These are phyloP conservation scores for Leucoagaricus sp. DNA, from an alignment of 1,284 basidiomycete species.

Conservation along the genomic window DNA sequence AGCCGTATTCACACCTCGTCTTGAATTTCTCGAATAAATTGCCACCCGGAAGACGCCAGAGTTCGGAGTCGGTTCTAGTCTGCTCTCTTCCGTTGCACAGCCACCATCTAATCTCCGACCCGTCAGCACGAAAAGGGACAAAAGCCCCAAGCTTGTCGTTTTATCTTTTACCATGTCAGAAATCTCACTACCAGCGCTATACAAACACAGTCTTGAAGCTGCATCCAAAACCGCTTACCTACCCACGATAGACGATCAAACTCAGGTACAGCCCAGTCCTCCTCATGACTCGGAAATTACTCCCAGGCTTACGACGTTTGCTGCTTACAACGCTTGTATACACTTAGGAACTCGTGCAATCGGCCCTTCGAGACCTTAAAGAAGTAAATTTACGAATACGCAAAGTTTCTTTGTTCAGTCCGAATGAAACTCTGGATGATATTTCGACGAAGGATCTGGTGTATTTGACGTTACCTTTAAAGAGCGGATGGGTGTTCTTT, in stretches of 20 bases:
- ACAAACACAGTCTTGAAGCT: slow-evolving; percentile 25
- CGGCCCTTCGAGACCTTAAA: slow-evolving; percentile 54
- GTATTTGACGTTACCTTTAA: slow-evolving; percentile 80
- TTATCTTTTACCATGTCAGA: slow-evolving; percentile 21
- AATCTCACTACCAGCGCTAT: slow-evolving; percentile 30
- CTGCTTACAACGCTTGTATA: not conserved
- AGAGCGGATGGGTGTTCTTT: slow-evolving; percentile 60
- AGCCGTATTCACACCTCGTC: not conserved
- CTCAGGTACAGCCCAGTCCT: slow-evolving; percentile 27
- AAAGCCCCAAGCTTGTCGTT: not conserved
- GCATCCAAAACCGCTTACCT: slow-evolving; percentile 30
- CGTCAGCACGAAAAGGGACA: not conserved
- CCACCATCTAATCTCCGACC: slow-evolving; percentile 13
- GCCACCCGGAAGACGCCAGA: too few species aligned
- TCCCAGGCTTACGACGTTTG: not conserved
- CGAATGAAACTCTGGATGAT: slow-evolving; percentile 86
- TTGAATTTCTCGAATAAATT: too few species aligned
- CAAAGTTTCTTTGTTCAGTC: slow-evolving; percentile 77
- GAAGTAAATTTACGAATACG: slow-evolving; percentile 51
- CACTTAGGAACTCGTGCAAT: slow-evolving; percentile 56
- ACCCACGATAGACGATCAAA: slow-evolving; percentile 32
- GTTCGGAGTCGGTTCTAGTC: not conserved
- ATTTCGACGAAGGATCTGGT: slow-evolving; percentile 79
- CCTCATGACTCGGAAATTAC: not conserved
- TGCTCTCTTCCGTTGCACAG: not conserved